These are phyloP conservation scores for Inga oerstediana DNA, from an alignment of 306 rosid genomes.

Conservation along the genomic window DNA sequence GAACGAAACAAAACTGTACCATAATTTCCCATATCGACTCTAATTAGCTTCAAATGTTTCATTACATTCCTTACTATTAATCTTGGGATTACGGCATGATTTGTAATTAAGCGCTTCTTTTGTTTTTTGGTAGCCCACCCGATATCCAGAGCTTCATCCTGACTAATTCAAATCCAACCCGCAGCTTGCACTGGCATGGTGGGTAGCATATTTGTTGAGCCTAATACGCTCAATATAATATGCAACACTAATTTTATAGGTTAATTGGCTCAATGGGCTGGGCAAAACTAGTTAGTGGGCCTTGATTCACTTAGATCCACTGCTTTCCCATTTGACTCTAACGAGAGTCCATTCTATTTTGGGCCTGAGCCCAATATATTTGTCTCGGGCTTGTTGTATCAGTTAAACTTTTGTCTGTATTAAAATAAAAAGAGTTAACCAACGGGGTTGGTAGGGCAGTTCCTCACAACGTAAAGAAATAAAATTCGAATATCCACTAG, in stretches of 20 bases:
- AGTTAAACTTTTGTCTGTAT: neutral
- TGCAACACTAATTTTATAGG: neutral
- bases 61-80: neutral
- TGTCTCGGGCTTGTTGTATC: neutral
- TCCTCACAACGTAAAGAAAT: fast-evolving
- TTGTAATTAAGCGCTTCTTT: neutral
- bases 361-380: neutral
- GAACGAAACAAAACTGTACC: neutral
- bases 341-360: neutral
- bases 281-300: neutral
- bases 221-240: neutral
- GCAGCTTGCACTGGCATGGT: too few species aligned
- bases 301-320: neutral
- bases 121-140: too few species aligned
- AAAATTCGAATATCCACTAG: too few species aligned
- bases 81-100: neutral
- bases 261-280: neutral
- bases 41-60: neutral
- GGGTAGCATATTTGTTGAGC: neutral
- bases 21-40: neutral
- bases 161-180: too few species aligned
- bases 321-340: neutral
- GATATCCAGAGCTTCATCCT: too few species aligned
- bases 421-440: too few species aligned
- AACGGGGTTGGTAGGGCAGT: too few species aligned